Evolutionary conservation across 2,329 filamentous ascomycete genomes (phyloP).

Genomic region (Colletotrichum sp.): DNA sequence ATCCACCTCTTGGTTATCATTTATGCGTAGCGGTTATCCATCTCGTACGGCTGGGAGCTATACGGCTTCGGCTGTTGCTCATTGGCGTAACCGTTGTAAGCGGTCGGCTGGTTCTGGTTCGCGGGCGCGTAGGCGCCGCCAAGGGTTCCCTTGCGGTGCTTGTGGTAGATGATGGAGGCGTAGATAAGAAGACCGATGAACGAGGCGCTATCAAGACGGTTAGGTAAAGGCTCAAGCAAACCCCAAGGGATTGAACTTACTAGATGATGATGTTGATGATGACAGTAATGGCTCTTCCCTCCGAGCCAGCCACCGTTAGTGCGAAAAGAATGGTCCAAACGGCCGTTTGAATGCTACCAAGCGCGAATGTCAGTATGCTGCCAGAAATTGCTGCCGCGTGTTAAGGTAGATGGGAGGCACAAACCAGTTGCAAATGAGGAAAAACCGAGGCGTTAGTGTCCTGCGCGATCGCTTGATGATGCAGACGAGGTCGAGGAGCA

Average conservation of each 20-base stretch:
- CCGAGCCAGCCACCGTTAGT: constrained; percentile 23
- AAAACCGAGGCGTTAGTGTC: constrained; percentile 34
- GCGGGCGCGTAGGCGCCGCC: neutral
- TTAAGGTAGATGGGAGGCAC: neutral
- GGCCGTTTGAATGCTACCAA: constrained; percentile 31
- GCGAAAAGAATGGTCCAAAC: constrained; percentile 32
- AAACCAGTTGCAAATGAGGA: constrained; percentile 28
- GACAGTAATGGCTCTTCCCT: neutral
- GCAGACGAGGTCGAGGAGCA: constrained; percentile 34
- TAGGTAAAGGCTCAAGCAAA: neutral
- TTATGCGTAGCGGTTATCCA: neutral
- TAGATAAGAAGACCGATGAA: constrained; percentile 38
- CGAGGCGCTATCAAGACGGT: constrained; percentile 26
- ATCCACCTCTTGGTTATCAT: neutral
- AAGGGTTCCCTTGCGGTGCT: constrained; percentile 16
- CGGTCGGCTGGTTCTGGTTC: constrained; percentile 3
- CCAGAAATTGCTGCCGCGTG: neutral
- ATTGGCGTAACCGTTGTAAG: neutral
- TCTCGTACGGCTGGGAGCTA: neutral
- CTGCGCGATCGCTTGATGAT: constrained; percentile 35
- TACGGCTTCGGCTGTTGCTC: neutral
- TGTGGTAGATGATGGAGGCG: constrained; percentile 33
- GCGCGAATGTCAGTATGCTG: neutral
- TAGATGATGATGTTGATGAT: constrained; percentile 28
- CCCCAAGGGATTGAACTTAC: too few species aligned